Base-by-base conservation (phyloP, 176 grass and related monocot genomes). In the Bothriochloa decipiens region DNA sequence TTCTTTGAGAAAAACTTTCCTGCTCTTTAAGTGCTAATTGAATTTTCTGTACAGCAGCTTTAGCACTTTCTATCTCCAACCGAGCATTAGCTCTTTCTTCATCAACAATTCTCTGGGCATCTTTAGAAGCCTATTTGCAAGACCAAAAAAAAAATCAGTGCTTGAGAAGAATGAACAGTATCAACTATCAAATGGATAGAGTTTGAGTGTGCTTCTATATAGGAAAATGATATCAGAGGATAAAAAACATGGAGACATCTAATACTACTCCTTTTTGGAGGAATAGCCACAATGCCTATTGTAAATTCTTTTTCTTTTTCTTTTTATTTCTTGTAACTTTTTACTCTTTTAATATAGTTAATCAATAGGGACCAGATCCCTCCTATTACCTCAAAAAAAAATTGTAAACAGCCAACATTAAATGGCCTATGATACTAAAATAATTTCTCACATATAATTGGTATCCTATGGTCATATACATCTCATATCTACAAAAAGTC, bases 41-140 rank as follows among this genome's bases (percentile, higher is more conserved):
- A 82, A 97, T 91, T 97, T 85, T 94, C 45, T 88, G 85, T 22
- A 79, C 65, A 71, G 87, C 79, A 76, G 62, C 82, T 90, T 74
- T 93, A 22, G 94, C 91, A 86, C 60, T 88, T 84, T 91, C 89
- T 84, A 91, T 91, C 70, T 97, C 89, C 6, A 42, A 46, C 58
- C 64, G 79, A 70, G 91, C 87, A 86, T 88, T 89, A 39, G 79
- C 79, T 80, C 94, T 89, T 93, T 97, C 94, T 84, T 97, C 91
- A 17, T 97, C 91, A 78, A 93, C 85, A 78, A 94, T 78, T 84
- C 75, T 89, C 84, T 85, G 86, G 20, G 94, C 94, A 90, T 90
- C 91, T 94, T 91, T 91, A 86, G 91, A 93, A 88, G 91, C 91
- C 91, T 97, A 88, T 69, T 47, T 55, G 55, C 66, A 80, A 78